phyloP scores from a whole-genome alignment of 768 basidiomycete species.

The Strobilomyces echinocephalus region DNA sequence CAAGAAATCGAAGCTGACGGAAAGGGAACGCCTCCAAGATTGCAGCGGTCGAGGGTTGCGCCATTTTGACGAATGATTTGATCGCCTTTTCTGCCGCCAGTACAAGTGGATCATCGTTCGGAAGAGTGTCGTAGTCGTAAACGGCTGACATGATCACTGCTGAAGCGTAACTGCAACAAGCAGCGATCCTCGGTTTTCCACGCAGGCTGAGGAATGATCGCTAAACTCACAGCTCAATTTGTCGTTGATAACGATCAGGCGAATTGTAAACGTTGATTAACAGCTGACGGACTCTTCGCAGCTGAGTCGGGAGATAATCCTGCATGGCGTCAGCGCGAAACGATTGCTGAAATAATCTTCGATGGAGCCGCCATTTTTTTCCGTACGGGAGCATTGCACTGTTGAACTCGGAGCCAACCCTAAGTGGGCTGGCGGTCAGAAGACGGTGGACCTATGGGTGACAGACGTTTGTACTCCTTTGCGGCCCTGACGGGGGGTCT shows the following conservation, averaged over 20 bases:
- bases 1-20: slow-evolving; percentile 20
- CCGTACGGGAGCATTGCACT: slow-evolving; percentile 29
- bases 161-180: slow-evolving; percentile 27
- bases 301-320: slow-evolving; percentile 23
- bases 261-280: slow-evolving; percentile 19
- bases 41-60: slow-evolving; percentile 23
- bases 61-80: slow-evolving; percentile 20
- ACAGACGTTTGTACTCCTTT: slow-evolving; percentile 19
- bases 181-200: slow-evolving; percentile 1
- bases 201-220: neutral
- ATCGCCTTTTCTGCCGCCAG: slow-evolving; percentile 30
- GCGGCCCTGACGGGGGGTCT: slow-evolving; percentile 29
- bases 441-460: neutral
- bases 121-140: slow-evolving; percentile 30
- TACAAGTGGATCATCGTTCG: slow-evolving; percentile 26
- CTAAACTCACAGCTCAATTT: slow-evolving; percentile 29
- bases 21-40: slow-evolving; percentile 31
- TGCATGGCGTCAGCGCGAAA: slow-evolving; percentile 26
- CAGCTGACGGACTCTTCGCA: slow-evolving; percentile 28
- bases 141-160: slow-evolving; percentile 31
- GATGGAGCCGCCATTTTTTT: slow-evolving; percentile 29
- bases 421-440: slow-evolving; percentile 7
- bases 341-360: slow-evolving; percentile 31
- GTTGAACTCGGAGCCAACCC: slow-evolving; percentile 30
- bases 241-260: slow-evolving; percentile 24